phyloP scores from a whole-genome alignment of 495 filamentous ascomycete species.

The Podospora comata region DNA sequence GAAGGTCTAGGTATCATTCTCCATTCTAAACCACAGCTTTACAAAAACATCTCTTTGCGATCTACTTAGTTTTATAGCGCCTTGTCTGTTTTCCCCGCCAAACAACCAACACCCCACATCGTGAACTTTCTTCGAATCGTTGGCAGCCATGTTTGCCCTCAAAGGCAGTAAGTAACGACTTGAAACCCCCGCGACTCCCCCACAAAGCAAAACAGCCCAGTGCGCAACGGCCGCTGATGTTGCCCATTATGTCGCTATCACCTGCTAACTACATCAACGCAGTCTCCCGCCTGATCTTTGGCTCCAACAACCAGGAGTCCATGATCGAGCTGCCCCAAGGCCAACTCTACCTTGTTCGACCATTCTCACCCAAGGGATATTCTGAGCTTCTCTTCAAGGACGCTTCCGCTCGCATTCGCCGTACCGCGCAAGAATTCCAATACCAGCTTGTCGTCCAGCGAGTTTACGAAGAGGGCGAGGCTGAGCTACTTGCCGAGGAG shows the following conservation, averaged over 20 bases:
- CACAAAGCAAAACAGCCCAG: background rate
- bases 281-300: slow-evolving; percentile 93
- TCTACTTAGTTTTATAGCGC: background rate
- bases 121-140: background rate
- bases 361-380: slow-evolving; percentile 91
- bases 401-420: slow-evolving; percentile 83
- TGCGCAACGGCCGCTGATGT: background rate
- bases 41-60: background rate
- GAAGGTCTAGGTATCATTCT: background rate
- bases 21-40: background rate
- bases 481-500: slow-evolving; percentile 79
- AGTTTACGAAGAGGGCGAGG: slow-evolving; percentile 96
- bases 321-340: slow-evolving; percentile 93
- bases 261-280: slow-evolving; percentile 22
- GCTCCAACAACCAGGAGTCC: slow-evolving; percentile 82
- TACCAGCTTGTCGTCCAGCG: slow-evolving; percentile 96
- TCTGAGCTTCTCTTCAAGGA: slow-evolving; percentile 99
- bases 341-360: slow-evolving; percentile 94
- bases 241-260: background rate
- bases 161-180: slow-evolving; percentile 32
- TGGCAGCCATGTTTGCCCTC: slow-evolving; percentile 34
- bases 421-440: slow-evolving; percentile 89
- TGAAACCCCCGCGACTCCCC: background rate
- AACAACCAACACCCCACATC: background rate
- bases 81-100: background rate